Percentiles rank a stretch among this genome's conserved stretches.
phyloP scores from a whole-genome alignment of 148 eudicot species.

The Chenopodium formosanum region DNA sequence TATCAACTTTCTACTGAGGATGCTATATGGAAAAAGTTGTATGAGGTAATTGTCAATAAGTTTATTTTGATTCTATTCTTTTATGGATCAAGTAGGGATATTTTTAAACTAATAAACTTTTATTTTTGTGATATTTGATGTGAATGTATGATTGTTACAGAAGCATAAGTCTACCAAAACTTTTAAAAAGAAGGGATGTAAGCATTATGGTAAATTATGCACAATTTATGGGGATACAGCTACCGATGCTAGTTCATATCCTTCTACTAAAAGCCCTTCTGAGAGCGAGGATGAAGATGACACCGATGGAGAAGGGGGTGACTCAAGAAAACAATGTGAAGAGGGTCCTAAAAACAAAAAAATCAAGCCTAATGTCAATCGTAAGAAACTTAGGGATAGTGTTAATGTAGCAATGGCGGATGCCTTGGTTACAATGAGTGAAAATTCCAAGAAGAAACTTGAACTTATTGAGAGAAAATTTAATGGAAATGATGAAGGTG shows the following conservation, averaged over 20 bases:
- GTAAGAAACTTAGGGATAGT: background rate
- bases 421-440: background rate
- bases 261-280: constrained; percentile 20
- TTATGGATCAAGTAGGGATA: too few species aligned
- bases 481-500: background rate
- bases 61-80: too few species aligned
- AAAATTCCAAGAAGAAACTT: constrained; percentile 4
- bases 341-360: background rate
- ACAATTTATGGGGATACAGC: too few species aligned
- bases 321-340: background rate
- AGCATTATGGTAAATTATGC: too few species aligned
- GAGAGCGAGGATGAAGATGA: constrained; percentile 3
- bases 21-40: too few species aligned
- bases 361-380: background rate
- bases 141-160: too few species aligned
- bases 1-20: too few species aligned
- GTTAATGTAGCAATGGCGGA: constrained; percentile 2
- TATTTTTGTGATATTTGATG: too few species aligned
- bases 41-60: too few species aligned
- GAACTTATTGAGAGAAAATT: background rate
- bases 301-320: background rate
- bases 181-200: too few species aligned
- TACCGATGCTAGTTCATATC: background rate
- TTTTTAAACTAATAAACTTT: too few species aligned
- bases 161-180: too few species aligned